Conservation (phyloP, 2,329 filamentous ascomycete species). For the Xylariaceae sp. region DNA sequence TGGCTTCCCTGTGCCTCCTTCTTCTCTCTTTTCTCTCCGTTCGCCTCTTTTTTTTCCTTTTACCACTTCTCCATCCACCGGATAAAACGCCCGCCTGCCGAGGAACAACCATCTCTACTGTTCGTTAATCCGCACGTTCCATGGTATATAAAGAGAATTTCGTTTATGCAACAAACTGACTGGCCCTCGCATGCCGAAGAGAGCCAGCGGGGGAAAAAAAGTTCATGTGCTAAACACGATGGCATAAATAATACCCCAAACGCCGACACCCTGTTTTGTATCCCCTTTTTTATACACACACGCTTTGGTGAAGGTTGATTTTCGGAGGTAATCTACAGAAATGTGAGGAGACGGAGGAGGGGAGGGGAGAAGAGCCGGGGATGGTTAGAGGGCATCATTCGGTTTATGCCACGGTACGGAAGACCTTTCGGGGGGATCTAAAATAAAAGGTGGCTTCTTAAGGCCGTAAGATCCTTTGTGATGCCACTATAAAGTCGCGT, state of each 20-base stretch:
- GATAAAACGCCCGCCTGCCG: neutral
- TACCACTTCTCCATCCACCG: neutral
- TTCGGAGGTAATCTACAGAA: conserved; percentile 11
- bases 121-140: neutral
- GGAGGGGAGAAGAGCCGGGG: neutral
- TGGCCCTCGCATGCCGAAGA: too few species aligned
- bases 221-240: neutral
- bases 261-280: neutral
- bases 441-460: too few species aligned
- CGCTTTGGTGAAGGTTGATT: neutral
- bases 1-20: too few species aligned
- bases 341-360: neutral
- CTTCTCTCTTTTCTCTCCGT: too few species aligned
- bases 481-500: too few species aligned
- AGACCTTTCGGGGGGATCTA: too few species aligned
- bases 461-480: too few species aligned
- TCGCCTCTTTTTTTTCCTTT: too few species aligned
- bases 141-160: neutral
- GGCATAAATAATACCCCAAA: neutral
- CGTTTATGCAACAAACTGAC: neutral
- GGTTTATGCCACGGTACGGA: neutral
- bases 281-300: conserved; percentile 4
- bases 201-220: neutral
- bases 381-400: conserved; percentile 2
- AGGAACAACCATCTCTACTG: too few species aligned